Evolutionary conservation across 495 filamentous ascomycete genomes (phyloP).

Genomic region (Talaromyces stipitatus): DNA sequence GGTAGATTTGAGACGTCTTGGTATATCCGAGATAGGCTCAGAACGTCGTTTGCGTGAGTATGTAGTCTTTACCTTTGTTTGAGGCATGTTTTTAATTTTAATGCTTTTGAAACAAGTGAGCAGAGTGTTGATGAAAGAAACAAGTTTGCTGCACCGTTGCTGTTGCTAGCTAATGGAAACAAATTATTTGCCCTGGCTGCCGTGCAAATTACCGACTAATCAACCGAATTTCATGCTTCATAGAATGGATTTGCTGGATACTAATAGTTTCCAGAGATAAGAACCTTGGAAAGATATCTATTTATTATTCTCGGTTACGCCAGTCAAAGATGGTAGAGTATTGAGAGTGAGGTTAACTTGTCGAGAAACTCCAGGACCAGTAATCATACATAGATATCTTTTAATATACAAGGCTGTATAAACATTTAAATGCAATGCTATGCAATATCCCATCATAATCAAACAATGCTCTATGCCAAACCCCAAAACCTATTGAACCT

Average conservation of each 20-base stretch:
- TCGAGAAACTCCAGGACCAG: neutral
- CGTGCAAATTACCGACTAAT: neutral
- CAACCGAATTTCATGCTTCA: neutral
- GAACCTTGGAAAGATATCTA: no score
- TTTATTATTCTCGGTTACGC: no score
- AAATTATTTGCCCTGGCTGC: neutral
- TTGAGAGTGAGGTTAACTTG: neutral
- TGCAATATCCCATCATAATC: neutral
- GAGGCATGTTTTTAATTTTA: neutral
- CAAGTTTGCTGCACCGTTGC: neutral
- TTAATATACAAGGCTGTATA: neutral
- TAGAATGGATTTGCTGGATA: no score
- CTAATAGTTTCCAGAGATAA: no score
- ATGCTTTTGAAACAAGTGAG: neutral
- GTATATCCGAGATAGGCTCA: neutral
- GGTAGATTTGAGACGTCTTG: neutral
- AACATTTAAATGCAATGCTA: neutral
- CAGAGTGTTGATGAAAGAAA: neutral
- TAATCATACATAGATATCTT: neutral
- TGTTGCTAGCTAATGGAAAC: neutral
- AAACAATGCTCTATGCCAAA: slow-evolving; percentile 19
- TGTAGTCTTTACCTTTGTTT: neutral
- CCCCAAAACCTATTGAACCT: slow-evolving; percentile 56
- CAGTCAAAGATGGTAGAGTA: no score
- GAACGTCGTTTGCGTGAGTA: neutral